Evolutionary conservation across 1,139 yeast species (phyloP), one percentile per base, ranked within the genome.

Genomic region (Lodderomyces pseudojiufengensis): DNA sequence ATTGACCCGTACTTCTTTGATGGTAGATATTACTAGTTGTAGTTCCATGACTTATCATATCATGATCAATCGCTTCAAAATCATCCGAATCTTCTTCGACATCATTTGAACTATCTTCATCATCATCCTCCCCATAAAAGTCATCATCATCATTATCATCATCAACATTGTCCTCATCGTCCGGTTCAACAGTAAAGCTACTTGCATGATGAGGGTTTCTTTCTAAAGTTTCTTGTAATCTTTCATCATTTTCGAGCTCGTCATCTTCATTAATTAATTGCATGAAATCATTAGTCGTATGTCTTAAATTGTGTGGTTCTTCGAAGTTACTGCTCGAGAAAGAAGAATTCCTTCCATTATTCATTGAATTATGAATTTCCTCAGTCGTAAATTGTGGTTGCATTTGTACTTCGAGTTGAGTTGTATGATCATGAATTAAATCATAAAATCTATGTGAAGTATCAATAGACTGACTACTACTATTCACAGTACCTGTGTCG

Each of bases 331-430:
- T 26, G 20, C 30, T 26, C 9, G 13, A 18, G 6, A 32, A 14
- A 2, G 37, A 30, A 14, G 49, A 35, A 2, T 56, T 52, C 3
- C 58, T 48, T 3, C 57, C 54, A 5, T 59, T 50, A 4, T 57
- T 54, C 13, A 63, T 51, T 3, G 68, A 59, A 40, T 63, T 66
- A 24, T 63, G 50, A 9, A 64, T 46, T 43, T 65, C 70, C 22
- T 60, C 61, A 24, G 52, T 62, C 1, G 71, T 59, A 22, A 64
- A 60, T 13, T 53, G 51, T 9, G 53, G 59, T 43, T 65, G 71
- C 2, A 58, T 46, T 38, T 59, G 66, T 1, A 64, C 51, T 40
- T 59, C 59, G 43, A 63, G 70, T 23, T 56, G 57, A 4, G 31
- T 14, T 14, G 11, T 27, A 24, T 26, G 28, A 20, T 25, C 7